phyloP scores from a whole-genome alignment of 768 basidiomycete species.

The Serendipita indica region DNA sequence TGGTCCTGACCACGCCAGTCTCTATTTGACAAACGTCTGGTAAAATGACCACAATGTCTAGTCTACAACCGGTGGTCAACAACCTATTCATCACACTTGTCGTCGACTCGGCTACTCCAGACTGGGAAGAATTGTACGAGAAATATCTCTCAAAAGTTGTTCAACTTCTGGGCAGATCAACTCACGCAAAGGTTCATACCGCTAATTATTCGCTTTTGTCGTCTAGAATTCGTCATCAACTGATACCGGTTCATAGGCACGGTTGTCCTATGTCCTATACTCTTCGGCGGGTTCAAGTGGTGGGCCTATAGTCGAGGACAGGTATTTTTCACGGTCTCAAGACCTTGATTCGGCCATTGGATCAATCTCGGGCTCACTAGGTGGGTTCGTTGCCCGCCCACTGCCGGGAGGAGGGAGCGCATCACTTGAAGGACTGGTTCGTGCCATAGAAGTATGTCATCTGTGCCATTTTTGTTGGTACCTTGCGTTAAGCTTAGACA shows the following conservation, averaged over 20 bases:
- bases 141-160: background rate
- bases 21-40: too few species aligned
- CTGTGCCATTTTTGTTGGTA: background rate
- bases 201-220: background rate
- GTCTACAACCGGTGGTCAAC: background rate
- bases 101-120: background rate
- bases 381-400: background rate
- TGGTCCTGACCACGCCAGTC: too few species aligned
- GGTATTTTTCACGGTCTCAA: background rate
- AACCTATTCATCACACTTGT: background rate
- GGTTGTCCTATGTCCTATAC: background rate
- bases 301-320: background rate
- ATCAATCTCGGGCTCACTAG: background rate
- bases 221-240: background rate
- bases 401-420: constrained; percentile 1
- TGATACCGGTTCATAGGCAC: background rate
- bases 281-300: background rate
- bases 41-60: background rate
- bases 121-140: background rate
- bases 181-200: constrained; percentile 1
- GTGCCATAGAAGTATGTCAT: background rate
- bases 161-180: background rate
- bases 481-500: background rate
- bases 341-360: background rate
- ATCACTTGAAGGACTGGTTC: background rate